Evolutionary conservation across 371 early-diverging fungal genomes (phyloP).

Genomic region (Fennellomyces sp.): DNA sequence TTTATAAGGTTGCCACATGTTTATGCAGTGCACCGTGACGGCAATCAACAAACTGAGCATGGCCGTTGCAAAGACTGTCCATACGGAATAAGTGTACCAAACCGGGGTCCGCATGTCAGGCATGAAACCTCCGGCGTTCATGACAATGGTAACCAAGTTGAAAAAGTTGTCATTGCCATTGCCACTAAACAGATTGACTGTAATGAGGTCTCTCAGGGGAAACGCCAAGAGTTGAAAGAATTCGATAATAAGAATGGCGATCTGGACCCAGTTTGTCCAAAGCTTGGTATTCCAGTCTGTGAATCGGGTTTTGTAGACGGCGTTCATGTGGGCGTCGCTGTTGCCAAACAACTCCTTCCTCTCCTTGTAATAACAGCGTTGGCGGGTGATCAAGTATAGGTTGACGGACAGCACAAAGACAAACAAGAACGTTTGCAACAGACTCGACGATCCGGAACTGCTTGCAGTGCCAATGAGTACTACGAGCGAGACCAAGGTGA

Average conservation of each 20-base stretch:
- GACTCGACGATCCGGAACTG: conserved; percentile 6
- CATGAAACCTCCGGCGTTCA: conserved; percentile 51
- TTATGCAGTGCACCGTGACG: conserved; percentile 33
- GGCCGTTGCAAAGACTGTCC: conserved; percentile 43
- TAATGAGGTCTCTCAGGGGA: conserved; percentile 57
- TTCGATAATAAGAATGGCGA: conserved; percentile 60
- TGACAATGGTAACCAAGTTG: conserved; percentile 28
- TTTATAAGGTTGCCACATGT: conserved; percentile 45
- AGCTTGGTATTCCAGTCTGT: conserved; percentile 41
- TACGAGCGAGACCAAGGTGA: conserved; percentile 29
- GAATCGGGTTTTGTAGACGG: conserved; percentile 44
- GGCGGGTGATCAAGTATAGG: conserved; percentile 52
- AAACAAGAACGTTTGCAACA: conserved; percentile 53
- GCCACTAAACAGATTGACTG: conserved; percentile 27
- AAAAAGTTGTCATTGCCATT: conserved; percentile 19
- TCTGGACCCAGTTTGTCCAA: conserved; percentile 62
- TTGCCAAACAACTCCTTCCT: conserved; percentile 43
- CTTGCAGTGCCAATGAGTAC: conserved; percentile 36
- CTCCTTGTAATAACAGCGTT: conserved; percentile 53
- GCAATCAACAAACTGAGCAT: conserved; percentile 34
- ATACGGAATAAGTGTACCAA: conserved; percentile 54
- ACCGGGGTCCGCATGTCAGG: conserved; percentile 53
- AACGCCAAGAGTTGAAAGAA: conserved; percentile 62
- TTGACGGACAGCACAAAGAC: conserved; percentile 57
- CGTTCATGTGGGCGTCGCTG: conserved; percentile 44